Evolutionary conservation across 225 moss, liverwort and hornwort genomes (phyloP).

Genomic region (Physcomitrium patens): DNA sequence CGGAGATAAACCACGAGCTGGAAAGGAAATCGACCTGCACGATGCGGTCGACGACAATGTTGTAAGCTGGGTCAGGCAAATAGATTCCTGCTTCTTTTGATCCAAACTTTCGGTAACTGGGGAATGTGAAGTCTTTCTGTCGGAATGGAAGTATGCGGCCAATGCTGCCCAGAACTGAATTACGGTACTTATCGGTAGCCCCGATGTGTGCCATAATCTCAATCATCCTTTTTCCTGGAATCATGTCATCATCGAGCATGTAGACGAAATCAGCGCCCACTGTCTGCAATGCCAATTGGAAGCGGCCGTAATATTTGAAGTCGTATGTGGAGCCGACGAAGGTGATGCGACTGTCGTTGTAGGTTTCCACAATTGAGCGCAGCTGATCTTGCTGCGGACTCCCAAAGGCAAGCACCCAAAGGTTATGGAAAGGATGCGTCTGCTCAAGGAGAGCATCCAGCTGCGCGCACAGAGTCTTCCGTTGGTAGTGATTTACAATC

Average conservation of each 20-base stretch:
- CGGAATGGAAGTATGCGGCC: slow-evolving; percentile 92
- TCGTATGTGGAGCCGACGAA: slow-evolving; percentile 83
- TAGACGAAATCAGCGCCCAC: slow-evolving; percentile 83
- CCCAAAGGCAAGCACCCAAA: slow-evolving; percentile 93
- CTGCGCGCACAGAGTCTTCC: slow-evolving; percentile 88
- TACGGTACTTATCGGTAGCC: slow-evolving; percentile 83
- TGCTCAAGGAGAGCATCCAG: slow-evolving; percentile 77
- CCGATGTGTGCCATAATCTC: slow-evolving; percentile 83
- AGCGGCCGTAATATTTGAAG: slow-evolving; percentile 94
- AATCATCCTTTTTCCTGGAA: slow-evolving; percentile 79
- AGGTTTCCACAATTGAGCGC: slow-evolving; percentile 63
- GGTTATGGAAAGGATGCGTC: slow-evolving; percentile 68
- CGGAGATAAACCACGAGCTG: slow-evolving; percentile 92
- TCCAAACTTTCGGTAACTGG: slow-evolving; percentile 87
- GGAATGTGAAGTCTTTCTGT: slow-evolving; percentile 90
- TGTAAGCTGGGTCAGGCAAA: slow-evolving; percentile 92
- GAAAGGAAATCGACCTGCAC: slow-evolving; percentile 94
- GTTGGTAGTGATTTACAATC: slow-evolving; percentile 85
- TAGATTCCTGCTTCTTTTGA: slow-evolving; percentile 88
- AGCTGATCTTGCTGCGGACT: slow-evolving; percentile 71
- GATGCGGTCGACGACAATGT: slow-evolving; percentile 76
- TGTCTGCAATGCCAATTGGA: slow-evolving; percentile 86
- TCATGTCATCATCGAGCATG: slow-evolving; percentile 96
- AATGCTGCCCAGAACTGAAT: slow-evolving; percentile 89
- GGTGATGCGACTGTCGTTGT: slow-evolving; percentile 75